Conservation (phyloP, 768 basidiomycete species). For the Boletellus ananas region DNA sequence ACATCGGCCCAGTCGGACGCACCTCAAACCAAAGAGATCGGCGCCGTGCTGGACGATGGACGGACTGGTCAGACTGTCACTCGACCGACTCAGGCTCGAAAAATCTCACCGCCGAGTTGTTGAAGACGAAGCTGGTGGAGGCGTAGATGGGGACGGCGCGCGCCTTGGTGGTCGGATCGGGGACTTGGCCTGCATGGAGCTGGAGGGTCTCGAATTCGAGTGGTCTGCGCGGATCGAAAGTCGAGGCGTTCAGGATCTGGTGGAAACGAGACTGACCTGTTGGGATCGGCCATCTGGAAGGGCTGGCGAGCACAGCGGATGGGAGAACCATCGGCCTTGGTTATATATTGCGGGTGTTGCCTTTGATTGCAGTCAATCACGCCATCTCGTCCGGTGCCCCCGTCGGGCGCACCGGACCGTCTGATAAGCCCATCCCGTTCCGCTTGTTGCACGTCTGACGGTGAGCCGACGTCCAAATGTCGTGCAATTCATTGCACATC, state of each 20-base stretch:
- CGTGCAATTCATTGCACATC: no score
- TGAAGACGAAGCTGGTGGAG: slow-evolving; percentile 53
- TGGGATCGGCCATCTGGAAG: slow-evolving; percentile 21
- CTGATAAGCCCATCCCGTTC: no score
- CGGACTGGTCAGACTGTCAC: no score
- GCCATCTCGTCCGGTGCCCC: slow-evolving; percentile 1
- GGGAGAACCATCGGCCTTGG: not conserved
- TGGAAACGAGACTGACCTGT: slow-evolving; percentile 13
- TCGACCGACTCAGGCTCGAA: no score
- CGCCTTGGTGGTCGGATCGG: slow-evolving; percentile 52
- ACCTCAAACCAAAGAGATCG: slow-evolving; percentile 48
- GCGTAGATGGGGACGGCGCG: slow-evolving; percentile 65
- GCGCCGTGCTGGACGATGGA: slow-evolving; percentile 43
- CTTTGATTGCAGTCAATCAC: slow-evolving; percentile 7
- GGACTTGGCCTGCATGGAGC: slow-evolving; percentile 56
- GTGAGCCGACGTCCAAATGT: no score
- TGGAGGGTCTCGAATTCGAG: slow-evolving; percentile 62
- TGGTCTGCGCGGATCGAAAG: slow-evolving; percentile 20
- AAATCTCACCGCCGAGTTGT: slow-evolving; percentile 43
- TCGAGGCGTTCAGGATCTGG: no score
- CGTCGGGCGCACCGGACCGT: no score
- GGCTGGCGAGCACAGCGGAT: no score
- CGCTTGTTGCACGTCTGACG: no score
- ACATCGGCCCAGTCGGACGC: not conserved
- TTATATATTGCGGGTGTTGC: not conserved